phyloP scores from a whole-genome alignment of 1,284 basidiomycete species.

The Abortiporus biennis region DNA sequence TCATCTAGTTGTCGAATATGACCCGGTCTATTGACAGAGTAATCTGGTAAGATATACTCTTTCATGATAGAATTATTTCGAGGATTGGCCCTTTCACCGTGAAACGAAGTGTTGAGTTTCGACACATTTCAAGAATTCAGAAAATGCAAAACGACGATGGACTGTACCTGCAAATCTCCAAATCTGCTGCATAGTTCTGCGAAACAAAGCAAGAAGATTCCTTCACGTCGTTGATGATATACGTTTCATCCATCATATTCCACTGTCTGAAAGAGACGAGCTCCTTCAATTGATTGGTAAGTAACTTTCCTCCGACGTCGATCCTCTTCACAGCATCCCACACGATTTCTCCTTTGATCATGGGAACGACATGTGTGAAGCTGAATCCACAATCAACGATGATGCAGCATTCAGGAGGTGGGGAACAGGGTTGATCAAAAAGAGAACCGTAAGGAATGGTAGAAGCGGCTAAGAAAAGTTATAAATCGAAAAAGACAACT shows the following conservation, averaged over 20 bases:
- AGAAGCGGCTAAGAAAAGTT: constrained; percentile 73
- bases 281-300: constrained; percentile 94
- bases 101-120: too few relatives aligned
- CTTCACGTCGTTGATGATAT: constrained; percentile 89
- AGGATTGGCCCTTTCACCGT: constrained; percentile 41
- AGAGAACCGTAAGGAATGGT: constrained; percentile 68
- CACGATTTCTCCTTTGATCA: constrained; percentile 68
- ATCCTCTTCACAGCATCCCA: constrained; percentile 82
- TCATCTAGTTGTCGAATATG: constrained; percentile 55
- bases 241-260: constrained; percentile 97
- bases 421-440: constrained; percentile 39
- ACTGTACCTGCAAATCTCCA: constrained; percentile 80
- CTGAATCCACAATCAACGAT: constrained; percentile 91
- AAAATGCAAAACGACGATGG: too few relatives aligned
- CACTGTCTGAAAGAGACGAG: constrained; percentile 92
- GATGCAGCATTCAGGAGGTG: constrained; percentile 71
- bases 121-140: too few relatives aligned
- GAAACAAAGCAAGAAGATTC: constrained; percentile 86
- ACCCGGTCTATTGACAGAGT: constrained; percentile 67
- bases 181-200: constrained; percentile 64
- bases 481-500: too few relatives aligned
- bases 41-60: constrained; percentile 88
- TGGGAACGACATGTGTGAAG: constrained; percentile 88
- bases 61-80: constrained; percentile 68
- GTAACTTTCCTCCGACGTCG: constrained; percentile 88